Conservation (phyloP, 805 yeast species). For the Pichia gijzeniarum region DNA sequence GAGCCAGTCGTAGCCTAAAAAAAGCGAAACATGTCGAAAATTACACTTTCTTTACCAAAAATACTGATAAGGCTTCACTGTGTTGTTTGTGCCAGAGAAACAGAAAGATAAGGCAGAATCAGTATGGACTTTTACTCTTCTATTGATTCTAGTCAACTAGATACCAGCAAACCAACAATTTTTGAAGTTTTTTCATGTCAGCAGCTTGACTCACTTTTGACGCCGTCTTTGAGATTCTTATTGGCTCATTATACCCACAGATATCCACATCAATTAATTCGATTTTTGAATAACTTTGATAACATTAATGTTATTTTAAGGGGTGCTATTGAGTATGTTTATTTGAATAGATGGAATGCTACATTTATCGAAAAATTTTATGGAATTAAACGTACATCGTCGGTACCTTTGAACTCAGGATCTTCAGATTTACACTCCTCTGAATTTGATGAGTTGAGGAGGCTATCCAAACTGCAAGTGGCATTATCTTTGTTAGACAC, state of each 20-base stretch:
- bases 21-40: too few relatives aligned
- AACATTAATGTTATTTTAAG: slow-evolving; percentile 60
- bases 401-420: slow-evolving; percentile 4
- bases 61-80: too few relatives aligned
- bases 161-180: slow-evolving; percentile 73
- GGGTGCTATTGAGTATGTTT: slow-evolving; percentile 63
- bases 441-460: slow-evolving; percentile 42
- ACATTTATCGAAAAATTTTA: slow-evolving; percentile 89
- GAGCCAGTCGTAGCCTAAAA: too few relatives aligned
- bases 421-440: not conserved
- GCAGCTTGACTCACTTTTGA: slow-evolving; percentile 68
- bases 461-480: slow-evolving; percentile 49
- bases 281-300: slow-evolving; percentile 64
- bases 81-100: too few relatives aligned
- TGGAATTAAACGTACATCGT: slow-evolving; percentile 62
- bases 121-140: slow-evolving; percentile 75
- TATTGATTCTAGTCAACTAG: slow-evolving; percentile 68
- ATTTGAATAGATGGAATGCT: slow-evolving; percentile 68
- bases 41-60: too few relatives aligned
- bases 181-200: slow-evolving; percentile 81
- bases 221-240: slow-evolving; percentile 78
- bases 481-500: slow-evolving; percentile 49
- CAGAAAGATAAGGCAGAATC: not conserved
- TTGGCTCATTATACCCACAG: slow-evolving; percentile 74
- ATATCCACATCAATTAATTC: slow-evolving; percentile 63